Base-by-base conservation (phyloP, 2,329 filamentous ascomycete genomes). In the Fusarium equiseti region DNA sequence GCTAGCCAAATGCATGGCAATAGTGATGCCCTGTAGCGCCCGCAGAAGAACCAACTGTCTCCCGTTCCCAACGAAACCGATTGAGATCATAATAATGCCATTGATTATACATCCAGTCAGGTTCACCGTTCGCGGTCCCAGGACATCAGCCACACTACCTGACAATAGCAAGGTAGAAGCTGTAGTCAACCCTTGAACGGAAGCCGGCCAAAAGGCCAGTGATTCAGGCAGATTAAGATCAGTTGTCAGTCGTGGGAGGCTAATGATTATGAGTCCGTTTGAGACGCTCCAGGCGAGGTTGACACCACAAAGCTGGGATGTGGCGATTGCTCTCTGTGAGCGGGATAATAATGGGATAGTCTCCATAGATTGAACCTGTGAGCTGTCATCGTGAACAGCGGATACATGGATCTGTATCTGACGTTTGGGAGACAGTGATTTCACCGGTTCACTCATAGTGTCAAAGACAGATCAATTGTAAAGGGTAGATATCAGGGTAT, bases 131-230 rank as follows among this genome's bases (percentile, higher is more conserved):
- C 77, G 71, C 2, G 76, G 70, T 3, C 81, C 81, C 5, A 80
- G 48, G 0, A 78, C 76, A 59, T 83, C 81, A 16, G 81, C 79
- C 5, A 81, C 54, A 9, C 79, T 75, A 2, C 81, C 81, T 13
- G 80, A 77, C 1, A 83, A 70, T 16, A 83, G 68, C 27, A 83
- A 70, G 1, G 77, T 77, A 0, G 79, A 79, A 1, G 78, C 80
- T 1, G 77, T 78, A 2, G 80, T 75, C 0, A 83, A 77, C 12
- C 73, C 73, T 29, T 75, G 75, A 12, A 79, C 79, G 8, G 81
- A 82, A 3, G 76, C 64, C 1, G 81, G 81, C 81, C 81, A 82
- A 48, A 82, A 77, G 7, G 77, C 72, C 6, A 82, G 77, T 1
- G 74, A 73, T 5, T 66, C 46, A 12, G 76, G 74, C 3, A 82